Evolutionary conservation across 129 eudicot genomes (phyloP).

Genomic region (Gnaphalium uliginosum): DNA sequence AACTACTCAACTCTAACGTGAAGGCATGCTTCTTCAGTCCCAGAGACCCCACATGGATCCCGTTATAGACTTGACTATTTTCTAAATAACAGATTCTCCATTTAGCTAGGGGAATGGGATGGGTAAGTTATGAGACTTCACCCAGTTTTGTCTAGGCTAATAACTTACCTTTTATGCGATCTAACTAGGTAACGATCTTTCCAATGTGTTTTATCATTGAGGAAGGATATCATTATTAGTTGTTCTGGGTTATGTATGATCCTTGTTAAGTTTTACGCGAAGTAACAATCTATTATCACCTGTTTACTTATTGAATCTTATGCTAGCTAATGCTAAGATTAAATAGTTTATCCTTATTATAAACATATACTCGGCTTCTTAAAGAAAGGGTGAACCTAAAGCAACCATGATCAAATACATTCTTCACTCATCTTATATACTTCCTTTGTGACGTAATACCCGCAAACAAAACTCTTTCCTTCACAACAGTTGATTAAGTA

Average conservation of each 20-base stretch:
- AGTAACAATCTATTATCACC: constrained; percentile 16
- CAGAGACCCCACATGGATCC: constrained; percentile 67
- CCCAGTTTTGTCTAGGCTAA: constrained; percentile 32
- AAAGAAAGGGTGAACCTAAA: not conserved
- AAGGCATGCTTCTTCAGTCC: constrained; percentile 70
- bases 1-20: constrained; percentile 71
- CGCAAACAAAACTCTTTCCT: not conserved
- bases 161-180: constrained; percentile 16
- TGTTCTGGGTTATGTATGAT: constrained; percentile 24
- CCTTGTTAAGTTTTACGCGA: not conserved
- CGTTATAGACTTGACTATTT: constrained; percentile 29
- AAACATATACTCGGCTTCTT: not conserved
- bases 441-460: not conserved
- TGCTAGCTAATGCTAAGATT: no score
- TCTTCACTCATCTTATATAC: not conserved
- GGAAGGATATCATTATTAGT: constrained; percentile 8
- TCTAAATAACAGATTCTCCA: constrained; percentile 19
- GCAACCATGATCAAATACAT: not conserved
- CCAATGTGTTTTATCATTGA: constrained; percentile 13
- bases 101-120: constrained; percentile 20
- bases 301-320: not conserved
- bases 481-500: no score
- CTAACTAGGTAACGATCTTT: constrained; percentile 12
- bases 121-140: constrained; percentile 26
- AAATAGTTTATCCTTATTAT: not conserved